Percentiles rank a stretch among this genome's conserved stretches.
Conservation (phyloP, 768 basidiomycete genomes). For the Strobilomyces echinocephalus region DNA sequence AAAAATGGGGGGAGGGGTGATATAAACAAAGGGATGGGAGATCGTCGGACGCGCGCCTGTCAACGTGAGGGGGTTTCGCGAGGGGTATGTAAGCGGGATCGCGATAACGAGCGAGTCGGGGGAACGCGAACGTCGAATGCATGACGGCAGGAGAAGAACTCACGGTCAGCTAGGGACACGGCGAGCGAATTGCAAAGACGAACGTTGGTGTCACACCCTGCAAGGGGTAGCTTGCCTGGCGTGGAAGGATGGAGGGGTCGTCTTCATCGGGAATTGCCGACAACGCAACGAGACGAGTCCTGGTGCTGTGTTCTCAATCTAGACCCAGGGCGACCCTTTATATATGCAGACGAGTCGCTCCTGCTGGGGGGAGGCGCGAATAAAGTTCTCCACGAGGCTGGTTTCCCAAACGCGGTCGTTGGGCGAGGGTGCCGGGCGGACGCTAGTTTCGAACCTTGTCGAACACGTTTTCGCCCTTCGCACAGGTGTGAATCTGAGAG, state of each 20-base stretch:
- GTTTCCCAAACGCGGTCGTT: constrained; percentile 15
- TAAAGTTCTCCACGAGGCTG: constrained; percentile 6
- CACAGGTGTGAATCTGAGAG: not conserved
- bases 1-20: not conserved
- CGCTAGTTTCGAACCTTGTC: constrained; percentile 12
- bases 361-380: not conserved
- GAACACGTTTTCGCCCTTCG: constrained; percentile 12
- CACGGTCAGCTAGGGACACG: not conserved
- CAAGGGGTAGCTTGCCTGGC: constrained; percentile 6
- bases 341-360: constrained; percentile 7
- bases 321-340: constrained; percentile 11
- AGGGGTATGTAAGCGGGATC: constrained; percentile 5
- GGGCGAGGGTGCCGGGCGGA: constrained; percentile 10
- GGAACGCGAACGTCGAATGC: not conserved
- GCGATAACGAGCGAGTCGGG: not conserved
- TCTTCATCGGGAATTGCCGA: constrained; percentile 15
- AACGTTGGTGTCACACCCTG: constrained; percentile 19
- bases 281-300: not conserved
- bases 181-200: constrained; percentile 20
- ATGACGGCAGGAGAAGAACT: constrained; percentile 17
- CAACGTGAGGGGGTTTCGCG: not conserved
- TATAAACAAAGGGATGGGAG: not conserved
- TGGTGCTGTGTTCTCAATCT: constrained; percentile 12
- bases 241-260: constrained; percentile 11
- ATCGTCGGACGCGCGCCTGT: constrained; percentile 1